Evolutionary conservation across 2,329 filamentous ascomycete genomes (phyloP).

Genomic region (Claviceps citrina): DNA sequence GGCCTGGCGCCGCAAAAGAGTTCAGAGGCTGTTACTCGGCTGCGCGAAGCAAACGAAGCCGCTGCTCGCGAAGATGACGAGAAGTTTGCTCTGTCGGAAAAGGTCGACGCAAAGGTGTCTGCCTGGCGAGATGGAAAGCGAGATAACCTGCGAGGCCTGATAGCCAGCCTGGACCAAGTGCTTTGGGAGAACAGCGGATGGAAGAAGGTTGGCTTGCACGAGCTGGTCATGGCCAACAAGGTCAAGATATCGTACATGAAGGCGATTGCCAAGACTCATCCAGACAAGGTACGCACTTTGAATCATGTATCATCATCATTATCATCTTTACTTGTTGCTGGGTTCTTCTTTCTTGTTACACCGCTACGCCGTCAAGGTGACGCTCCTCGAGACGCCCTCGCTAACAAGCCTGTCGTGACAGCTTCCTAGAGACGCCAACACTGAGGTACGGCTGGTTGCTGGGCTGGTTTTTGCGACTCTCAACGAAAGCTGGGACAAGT

Average conservation of each 20-base stretch:
- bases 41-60: slow-evolving; percentile 72
- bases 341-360: background rate
- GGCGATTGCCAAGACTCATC: slow-evolving; percentile 95
- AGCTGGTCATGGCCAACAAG: slow-evolving; percentile 81
- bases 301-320: no score
- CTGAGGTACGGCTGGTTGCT: slow-evolving; percentile 51
- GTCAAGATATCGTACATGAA: slow-evolving; percentile 99
- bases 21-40: slow-evolving; percentile 64
- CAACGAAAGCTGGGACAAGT: slow-evolving; percentile 61
- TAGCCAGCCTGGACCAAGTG: slow-evolving; percentile 75
- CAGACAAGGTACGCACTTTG: slow-evolving; percentile 66
- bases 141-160: slow-evolving; percentile 76
- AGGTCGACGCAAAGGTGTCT: slow-evolving; percentile 63
- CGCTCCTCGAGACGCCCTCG: no score
- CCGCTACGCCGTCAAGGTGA: no score
- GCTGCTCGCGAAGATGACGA: slow-evolving; percentile 82
- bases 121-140: slow-evolving; percentile 83
- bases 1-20: slow-evolving; percentile 31
- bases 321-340: background rate
- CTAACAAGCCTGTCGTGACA: slow-evolving; percentile 16
- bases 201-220: slow-evolving; percentile 93
- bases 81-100: slow-evolving; percentile 75
- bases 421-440: slow-evolving; percentile 49
- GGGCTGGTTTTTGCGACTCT: slow-evolving; percentile 51
- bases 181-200: slow-evolving; percentile 86